phyloP scores from a whole-genome alignment of 2,329 filamentous ascomycete species.

The Pseudonectria buxi region DNA sequence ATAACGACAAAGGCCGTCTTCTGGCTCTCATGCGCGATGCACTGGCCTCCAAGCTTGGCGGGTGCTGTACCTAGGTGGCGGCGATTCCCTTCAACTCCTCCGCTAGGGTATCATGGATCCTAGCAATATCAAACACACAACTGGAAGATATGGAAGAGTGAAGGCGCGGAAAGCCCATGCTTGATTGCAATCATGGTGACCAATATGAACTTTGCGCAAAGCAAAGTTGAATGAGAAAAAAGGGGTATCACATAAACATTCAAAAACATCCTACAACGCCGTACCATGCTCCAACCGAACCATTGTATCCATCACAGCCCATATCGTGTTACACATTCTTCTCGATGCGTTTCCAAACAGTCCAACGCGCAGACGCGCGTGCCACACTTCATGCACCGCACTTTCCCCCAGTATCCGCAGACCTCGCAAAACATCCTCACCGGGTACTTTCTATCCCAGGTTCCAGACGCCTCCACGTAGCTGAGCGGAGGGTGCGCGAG shows the following conservation, averaged over 20 bases:
- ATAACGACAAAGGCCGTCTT: too few species aligned
- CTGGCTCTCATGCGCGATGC: too few species aligned
- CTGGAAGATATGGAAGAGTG: too few species aligned
- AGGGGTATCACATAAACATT: constrained; percentile 21
- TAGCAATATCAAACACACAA: too few species aligned
- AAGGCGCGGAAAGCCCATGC: too few species aligned
- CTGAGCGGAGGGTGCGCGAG: constrained; percentile 58
- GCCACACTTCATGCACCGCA: constrained; percentile 73
- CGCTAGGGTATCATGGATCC: too few species aligned
- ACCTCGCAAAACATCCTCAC: constrained; percentile 66
- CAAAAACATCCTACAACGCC: constrained; percentile 13
- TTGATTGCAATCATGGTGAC: too few species aligned
- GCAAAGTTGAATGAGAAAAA: constrained; percentile 2
- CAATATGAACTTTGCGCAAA: too few species aligned
- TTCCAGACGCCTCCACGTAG: constrained; percentile 57
- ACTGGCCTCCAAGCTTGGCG: too few species aligned
- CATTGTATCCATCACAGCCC: constrained; percentile 32
- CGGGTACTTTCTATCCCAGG: constrained; percentile 44
- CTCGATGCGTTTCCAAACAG: constrained; percentile 64
- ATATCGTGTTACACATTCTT: constrained; percentile 63
- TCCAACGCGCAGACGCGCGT: constrained; percentile 69
- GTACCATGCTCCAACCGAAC: constrained; percentile 2
- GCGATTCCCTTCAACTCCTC: too few species aligned
- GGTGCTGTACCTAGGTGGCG: too few species aligned
- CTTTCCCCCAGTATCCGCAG: constrained; percentile 75